A percentile compares a stretch with the other conserved stretches of the same genome.
Evolutionary conservation across 805 yeast genomes (phyloP).

Genomic region (Zygosaccharomyces bisporus): DNA sequence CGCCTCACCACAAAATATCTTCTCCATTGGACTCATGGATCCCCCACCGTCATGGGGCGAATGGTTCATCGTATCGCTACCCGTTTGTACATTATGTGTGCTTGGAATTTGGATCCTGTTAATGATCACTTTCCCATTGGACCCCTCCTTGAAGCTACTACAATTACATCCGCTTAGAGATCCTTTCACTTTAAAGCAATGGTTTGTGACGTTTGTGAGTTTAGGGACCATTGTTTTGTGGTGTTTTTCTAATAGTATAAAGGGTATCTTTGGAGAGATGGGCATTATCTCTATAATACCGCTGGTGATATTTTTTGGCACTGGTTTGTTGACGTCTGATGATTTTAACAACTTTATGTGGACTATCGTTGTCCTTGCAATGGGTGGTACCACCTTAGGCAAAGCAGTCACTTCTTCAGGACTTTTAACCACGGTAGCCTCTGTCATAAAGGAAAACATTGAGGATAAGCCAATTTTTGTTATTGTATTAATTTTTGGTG

Average conservation of each 20-base stretch:
- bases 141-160: slow-evolving; percentile 46
- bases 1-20: slow-evolving; percentile 93
- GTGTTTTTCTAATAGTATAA: slow-evolving; percentile 80
- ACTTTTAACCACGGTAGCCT: slow-evolving; percentile 72
- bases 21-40: slow-evolving; percentile 82
- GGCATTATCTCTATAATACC: slow-evolving; percentile 94
- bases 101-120: slow-evolving; percentile 70
- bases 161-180: slow-evolving; percentile 54
- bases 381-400: slow-evolving; percentile 97
- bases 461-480: slow-evolving; percentile 65
- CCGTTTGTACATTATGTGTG: slow-evolving; percentile 64
- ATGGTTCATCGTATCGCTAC: slow-evolving; percentile 88
- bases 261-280: slow-evolving; percentile 83
- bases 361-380: slow-evolving; percentile 92
- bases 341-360: slow-evolving; percentile 95
- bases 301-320: slow-evolving; percentile 84
- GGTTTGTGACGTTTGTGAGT: slow-evolving; percentile 68
- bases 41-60: slow-evolving; percentile 85
- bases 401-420: slow-evolving; percentile 94
- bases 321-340: slow-evolving; percentile 80
- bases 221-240: slow-evolving; percentile 73
- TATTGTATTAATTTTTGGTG: slow-evolving; percentile 74
- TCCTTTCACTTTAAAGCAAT: slow-evolving; percentile 65
- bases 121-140: slow-evolving; percentile 58
- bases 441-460: slow-evolving; percentile 60